phyloP scores from a whole-genome alignment of 2,329 filamentous ascomycete species.

The Fusarium fracticaudum region DNA sequence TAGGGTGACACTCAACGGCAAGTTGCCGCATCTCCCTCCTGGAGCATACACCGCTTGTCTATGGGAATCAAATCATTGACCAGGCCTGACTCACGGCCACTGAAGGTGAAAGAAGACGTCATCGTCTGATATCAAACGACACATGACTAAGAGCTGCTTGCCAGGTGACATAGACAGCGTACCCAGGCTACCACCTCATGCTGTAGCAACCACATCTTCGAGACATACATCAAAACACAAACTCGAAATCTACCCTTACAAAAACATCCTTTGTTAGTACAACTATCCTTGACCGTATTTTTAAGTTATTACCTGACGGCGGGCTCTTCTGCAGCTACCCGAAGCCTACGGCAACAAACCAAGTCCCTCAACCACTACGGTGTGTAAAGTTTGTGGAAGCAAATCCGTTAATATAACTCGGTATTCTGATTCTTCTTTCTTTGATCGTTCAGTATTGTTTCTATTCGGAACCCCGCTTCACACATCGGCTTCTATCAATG shows the following conservation, averaged over 20 bases:
- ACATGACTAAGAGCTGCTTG: slow-evolving; percentile 4
- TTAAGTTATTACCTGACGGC: neutral
- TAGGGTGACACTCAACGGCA: neutral
- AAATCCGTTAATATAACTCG: neutral
- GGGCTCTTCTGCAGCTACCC: slow-evolving; percentile 22
- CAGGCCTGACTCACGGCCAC: neutral
- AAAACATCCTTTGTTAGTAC: neutral
- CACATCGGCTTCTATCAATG: slow-evolving; percentile 2
- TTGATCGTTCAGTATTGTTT: neutral
- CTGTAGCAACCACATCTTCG: neutral
- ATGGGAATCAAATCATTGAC: neutral
- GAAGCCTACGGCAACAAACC: slow-evolving; percentile 18
- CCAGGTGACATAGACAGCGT: neutral
- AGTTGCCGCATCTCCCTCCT: neutral
- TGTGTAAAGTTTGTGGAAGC: neutral
- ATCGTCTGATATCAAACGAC: neutral
- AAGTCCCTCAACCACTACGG: neutral
- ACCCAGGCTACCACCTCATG: neutral
- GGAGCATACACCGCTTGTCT: neutral
- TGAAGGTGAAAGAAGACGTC: neutral
- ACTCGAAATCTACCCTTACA: neutral
- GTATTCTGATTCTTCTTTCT: neutral
- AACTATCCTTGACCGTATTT: slow-evolving; percentile 5
- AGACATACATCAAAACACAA: neutral
- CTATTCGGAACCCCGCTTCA: neutral